Evolutionary conservation across 2,329 filamentous ascomycete genomes (phyloP).

Genomic region (Cladosporium sp.): DNA sequence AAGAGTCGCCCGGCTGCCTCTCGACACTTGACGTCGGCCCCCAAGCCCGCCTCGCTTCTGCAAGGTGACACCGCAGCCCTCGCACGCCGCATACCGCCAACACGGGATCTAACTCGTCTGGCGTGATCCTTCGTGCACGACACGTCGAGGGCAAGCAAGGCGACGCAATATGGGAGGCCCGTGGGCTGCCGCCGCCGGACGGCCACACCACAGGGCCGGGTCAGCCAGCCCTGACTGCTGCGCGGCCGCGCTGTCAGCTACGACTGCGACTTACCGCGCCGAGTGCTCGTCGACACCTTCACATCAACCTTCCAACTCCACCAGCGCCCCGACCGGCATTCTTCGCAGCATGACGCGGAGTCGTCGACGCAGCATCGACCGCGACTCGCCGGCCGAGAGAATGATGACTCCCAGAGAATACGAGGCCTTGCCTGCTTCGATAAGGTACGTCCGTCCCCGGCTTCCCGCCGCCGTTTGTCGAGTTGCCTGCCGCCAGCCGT

Average conservation of each 20-base stretch:
- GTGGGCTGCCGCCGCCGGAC: not conserved
- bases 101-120: slow-evolving; percentile 3
- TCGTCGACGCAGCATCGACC: slow-evolving; percentile 2
- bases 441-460: slow-evolving; percentile 34
- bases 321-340: not conserved
- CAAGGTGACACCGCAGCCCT: not conserved
- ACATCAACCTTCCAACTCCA: not conserved
- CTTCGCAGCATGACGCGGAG: not conserved
- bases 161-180: not conserved
- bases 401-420: slow-evolving; percentile 32
- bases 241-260: not conserved
- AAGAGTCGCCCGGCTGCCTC: too few species aligned
- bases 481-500: slow-evolving; percentile 14
- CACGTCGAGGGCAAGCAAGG: too few species aligned
- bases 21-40: too few species aligned
- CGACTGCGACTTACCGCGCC: slow-evolving; percentile 1
- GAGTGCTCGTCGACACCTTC: slow-evolving; percentile 1
- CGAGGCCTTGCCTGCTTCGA: slow-evolving; percentile 36
- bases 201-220: not conserved
- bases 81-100: not conserved
- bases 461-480: not conserved
- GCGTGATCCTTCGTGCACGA: not conserved
- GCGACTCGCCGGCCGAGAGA: not conserved
- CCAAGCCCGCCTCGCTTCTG: not conserved
- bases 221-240: slow-evolving; percentile 6